Conservation (phyloP, 1,284 basidiomycete species). For the Heterobasidion occidentale region DNA sequence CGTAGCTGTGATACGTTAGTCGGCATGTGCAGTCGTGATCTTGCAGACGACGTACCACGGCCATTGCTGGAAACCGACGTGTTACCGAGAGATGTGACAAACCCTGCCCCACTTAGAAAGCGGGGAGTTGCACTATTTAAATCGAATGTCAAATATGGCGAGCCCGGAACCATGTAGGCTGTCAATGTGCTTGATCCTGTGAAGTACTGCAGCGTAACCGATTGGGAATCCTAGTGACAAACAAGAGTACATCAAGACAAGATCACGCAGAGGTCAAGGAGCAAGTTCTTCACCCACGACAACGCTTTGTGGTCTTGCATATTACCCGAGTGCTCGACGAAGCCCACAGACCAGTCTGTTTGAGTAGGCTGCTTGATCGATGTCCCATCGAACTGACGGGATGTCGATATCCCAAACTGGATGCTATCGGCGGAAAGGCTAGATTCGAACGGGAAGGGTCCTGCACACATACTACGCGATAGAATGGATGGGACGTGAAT, state of each 20-base stretch:
- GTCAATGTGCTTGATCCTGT: slow-evolving; percentile 21
- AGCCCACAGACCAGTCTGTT: slow-evolving; percentile 24
- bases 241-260: background rate
- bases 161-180: slow-evolving; percentile 24
- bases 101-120: slow-evolving; percentile 20
- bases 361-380: slow-evolving; percentile 24
- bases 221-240: slow-evolving; percentile 21
- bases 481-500: background rate
- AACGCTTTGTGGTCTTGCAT: slow-evolving; percentile 21
- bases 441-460: slow-evolving; percentile 26
- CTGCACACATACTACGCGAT: slow-evolving; percentile 17
- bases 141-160: slow-evolving; percentile 25
- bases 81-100: slow-evolving; percentile 22
- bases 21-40: background rate
- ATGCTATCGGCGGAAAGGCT: slow-evolving; percentile 17
- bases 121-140: slow-evolving; percentile 22
- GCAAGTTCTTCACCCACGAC: slow-evolving; percentile 17
- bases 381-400: slow-evolving; percentile 22
- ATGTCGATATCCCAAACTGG: slow-evolving; percentile 23
- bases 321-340: slow-evolving; percentile 22
- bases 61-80: slow-evolving; percentile 8
- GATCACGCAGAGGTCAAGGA: background rate
- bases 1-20: slow-evolving; percentile 12
- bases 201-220: slow-evolving; percentile 25
- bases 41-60: slow-evolving; percentile 8